These are phyloP conservation scores for Mucuna pruriens DNA, from an alignment of 306 rosid genomes.

Conservation along the genomic window DNA sequence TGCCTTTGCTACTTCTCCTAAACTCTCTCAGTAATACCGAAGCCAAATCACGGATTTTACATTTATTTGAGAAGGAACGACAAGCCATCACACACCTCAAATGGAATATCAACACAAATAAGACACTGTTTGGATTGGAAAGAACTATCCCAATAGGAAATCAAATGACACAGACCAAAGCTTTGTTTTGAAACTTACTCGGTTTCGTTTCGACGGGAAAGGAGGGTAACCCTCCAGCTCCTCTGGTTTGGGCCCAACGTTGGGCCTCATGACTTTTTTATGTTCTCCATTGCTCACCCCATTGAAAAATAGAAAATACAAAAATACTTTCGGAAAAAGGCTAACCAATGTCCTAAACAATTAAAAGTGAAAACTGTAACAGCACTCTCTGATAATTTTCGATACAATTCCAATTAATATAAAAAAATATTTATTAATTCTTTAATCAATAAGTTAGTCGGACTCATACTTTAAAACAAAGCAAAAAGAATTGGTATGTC, in stretches of 20 bases:
- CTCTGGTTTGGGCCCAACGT: background rate
- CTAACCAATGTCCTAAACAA: too few relatives aligned
- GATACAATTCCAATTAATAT: too few relatives aligned
- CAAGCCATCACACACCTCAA: conserved; percentile 49
- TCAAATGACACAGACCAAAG: background rate
- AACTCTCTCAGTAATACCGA: conserved; percentile 40
- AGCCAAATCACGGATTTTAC: conserved; percentile 34
- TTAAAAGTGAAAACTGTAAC: too few relatives aligned
- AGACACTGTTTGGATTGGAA: background rate
- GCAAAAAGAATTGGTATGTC: too few relatives aligned
- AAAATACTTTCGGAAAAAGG: too few relatives aligned
- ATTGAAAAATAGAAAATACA: background rate
- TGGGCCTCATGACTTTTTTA: background rate
- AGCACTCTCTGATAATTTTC: too few relatives aligned
- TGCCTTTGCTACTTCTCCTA: conserved; percentile 31
- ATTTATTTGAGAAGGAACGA: conserved; percentile 55
- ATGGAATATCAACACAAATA: background rate
- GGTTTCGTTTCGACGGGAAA: background rate
- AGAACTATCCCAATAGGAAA: background rate
- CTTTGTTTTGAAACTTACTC: background rate
- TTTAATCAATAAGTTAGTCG: too few relatives aligned
- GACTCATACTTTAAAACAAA: too few relatives aligned
- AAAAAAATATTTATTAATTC: too few relatives aligned
- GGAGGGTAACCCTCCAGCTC: background rate
- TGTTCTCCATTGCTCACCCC: background rate